phyloP scores from a whole-genome alignment of 2,329 filamentous ascomycete genomes.

The Fusarium austroafricanum region DNA sequence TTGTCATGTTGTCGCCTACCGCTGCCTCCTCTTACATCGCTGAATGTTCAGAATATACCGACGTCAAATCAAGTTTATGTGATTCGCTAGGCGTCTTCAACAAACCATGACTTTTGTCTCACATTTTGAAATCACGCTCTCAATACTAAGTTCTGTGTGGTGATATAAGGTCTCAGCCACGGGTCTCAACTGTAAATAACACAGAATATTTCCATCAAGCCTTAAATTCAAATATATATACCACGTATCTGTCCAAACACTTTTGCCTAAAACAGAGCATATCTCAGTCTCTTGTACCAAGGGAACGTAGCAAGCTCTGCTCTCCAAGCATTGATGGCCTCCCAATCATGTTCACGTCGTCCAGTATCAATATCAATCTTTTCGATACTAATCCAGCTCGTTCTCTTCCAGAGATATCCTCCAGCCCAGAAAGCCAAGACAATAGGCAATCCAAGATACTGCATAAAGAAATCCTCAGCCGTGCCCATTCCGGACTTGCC shows the following conservation, averaged over 20 bases:
- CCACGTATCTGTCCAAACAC: not conserved
- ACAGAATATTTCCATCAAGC: not conserved
- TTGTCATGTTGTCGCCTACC: too few relatives aligned
- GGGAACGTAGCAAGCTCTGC: constrained; percentile 62
- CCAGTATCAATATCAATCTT: constrained; percentile 76
- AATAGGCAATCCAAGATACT: constrained; percentile 64
- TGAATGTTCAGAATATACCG: not conserved
- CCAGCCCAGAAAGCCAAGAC: constrained; percentile 65
- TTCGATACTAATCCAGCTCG: constrained; percentile 66
- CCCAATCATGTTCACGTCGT: constrained; percentile 72
- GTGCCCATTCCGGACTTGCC: constrained; percentile 49
- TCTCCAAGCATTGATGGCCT: constrained; percentile 65
- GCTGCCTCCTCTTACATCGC: too few relatives aligned
- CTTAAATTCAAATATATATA: constrained; percentile 3
- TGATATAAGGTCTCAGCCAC: too few relatives aligned
- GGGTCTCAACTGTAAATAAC: too few relatives aligned
- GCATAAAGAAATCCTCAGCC: constrained; percentile 65
- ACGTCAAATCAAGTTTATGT: too few relatives aligned
- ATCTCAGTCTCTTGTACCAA: constrained; percentile 55
- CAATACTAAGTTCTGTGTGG: too few relatives aligned
- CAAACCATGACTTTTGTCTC: too few relatives aligned
- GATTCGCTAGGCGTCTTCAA: rapidly evolving
- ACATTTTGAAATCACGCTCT: not conserved
- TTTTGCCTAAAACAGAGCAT: constrained; percentile 19
- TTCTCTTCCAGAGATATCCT: constrained; percentile 74